Base-by-base conservation (phyloP, 768 basidiomycete species). In the Boletales sp. region DNA sequence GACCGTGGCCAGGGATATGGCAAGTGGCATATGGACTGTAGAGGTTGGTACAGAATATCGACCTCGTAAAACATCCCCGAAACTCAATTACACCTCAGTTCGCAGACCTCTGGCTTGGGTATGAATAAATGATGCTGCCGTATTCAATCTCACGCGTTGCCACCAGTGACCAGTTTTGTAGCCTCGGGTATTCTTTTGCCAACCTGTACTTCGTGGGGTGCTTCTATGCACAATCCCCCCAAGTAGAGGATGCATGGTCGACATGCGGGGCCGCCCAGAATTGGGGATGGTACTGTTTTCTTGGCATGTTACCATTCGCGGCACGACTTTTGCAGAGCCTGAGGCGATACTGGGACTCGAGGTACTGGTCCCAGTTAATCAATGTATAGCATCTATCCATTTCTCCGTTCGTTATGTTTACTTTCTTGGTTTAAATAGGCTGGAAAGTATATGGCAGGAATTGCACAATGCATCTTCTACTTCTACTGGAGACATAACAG, bases 81-180 rank as follows among this genome's bases (percentile, higher is more conserved):
- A 40, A 30, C 51, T 52, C 53, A 52, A 56, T 44, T 29, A 15
- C 32, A 24, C 43, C 39, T 1, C 49, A 88, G 84, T 93, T 93
- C 64, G 69, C 84, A 14, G 90, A 91, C 73, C 90, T 92, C 81
- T 93, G 90, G 90, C 75, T 92, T 64, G 90, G 88, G 87, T 88
- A 66, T 47, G 78, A 62, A 24, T n/a, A 45, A 13, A 29, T 2
- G 34, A 42, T 4, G 10, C 19, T 40, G 9, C 21, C 30, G 38
- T 24, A 43, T 3, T 8, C 10, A 47, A 40, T 52, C 50, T 62
- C 48, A 61, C 41, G 18, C 27, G 10, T 50, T 13, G 12, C 21
- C 36, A 27, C 35, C 59, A 90, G 88, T 13, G 90, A 93, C 60
- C 88, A 91, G 57, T 78, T 89, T 59, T 90, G 87, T 69, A 91